Evolutionary conservation across 805 yeast genomes (phyloP).

Genomic region (Ogataea naganishii): DNA sequence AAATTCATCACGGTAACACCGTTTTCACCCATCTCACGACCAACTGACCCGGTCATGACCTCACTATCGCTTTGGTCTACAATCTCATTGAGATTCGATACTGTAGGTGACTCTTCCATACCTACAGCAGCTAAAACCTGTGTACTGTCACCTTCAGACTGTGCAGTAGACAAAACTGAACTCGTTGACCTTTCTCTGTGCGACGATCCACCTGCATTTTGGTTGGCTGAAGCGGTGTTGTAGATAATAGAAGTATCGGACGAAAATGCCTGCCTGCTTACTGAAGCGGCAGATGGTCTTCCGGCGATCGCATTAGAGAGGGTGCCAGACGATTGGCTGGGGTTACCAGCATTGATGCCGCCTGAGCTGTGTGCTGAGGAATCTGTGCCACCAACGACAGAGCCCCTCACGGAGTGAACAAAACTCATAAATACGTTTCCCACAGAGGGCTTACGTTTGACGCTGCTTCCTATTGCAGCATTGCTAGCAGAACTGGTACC

Average conservation of each 20-base stretch:
- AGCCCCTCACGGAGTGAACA: conserved; percentile 17
- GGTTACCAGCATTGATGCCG: neutral
- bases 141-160: too few species aligned
- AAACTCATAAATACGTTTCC: conserved; percentile 17
- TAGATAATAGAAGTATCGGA: conserved; percentile 1
- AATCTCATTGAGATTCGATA: too few species aligned
- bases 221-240: conserved; percentile 21
- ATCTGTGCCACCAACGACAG: conserved; percentile 1
- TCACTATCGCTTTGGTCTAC: too few species aligned
- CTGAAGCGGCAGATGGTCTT: conserved; percentile 1
- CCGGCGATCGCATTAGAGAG: conserved; percentile 1
- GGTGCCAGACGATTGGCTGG: neutral
- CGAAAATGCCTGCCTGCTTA: conserved; percentile 1
- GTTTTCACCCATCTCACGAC: too few species aligned
- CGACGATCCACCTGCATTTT: conserved; percentile 8
- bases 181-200: too few species aligned
- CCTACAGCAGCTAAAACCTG: too few species aligned
- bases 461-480: too few species aligned
- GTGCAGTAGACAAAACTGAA: too few species aligned
- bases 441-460: conserved; percentile 21
- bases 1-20: too few species aligned
- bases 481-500: too few species aligned
- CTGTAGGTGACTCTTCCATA: too few species aligned
- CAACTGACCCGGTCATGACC: too few species aligned
- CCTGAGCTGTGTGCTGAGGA: conserved; percentile 5